Conservation (phyloP, 2,329 filamentous ascomycete genomes). For the Colletotrichum eremochloae region DNA sequence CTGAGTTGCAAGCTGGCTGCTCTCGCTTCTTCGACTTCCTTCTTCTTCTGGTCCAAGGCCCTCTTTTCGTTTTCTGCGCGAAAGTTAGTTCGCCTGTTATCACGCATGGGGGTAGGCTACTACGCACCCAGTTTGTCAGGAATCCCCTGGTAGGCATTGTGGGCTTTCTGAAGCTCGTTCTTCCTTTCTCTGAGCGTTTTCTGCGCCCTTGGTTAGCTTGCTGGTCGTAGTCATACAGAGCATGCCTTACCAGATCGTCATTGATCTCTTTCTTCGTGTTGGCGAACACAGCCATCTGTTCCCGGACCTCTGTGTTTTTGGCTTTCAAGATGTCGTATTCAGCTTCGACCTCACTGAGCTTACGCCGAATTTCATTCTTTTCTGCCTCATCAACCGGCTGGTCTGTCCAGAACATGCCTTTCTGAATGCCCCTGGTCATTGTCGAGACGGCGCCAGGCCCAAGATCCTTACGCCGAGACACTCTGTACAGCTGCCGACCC, state of each 20-base stretch:
- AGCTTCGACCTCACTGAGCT: conserved; percentile 59
- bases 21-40: conserved; percentile 54
- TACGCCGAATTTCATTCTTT: conserved; percentile 71
- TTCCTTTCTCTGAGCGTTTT: conserved; percentile 72
- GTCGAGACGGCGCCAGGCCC: conserved; percentile 80
- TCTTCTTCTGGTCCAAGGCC: conserved; percentile 56
- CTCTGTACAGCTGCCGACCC: conserved; percentile 72
- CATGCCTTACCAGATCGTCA: conserved; percentile 49
- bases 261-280: conserved; percentile 44
- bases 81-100: conserved; percentile 10
- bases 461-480: conserved; percentile 83
- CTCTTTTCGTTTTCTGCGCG: conserved; percentile 47
- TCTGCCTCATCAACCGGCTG: conserved; percentile 78
- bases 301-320: conserved; percentile 56
- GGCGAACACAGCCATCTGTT: conserved; percentile 53
- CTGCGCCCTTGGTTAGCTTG: conserved; percentile 53
- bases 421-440: conserved; percentile 69
- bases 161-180: conserved; percentile 73
- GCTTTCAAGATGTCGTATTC: conserved; percentile 59
- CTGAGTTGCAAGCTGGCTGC: conserved; percentile 64
- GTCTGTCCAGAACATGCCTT: conserved; percentile 80
- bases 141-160: conserved; percentile 74
- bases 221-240: too few species aligned
- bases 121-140: conserved; percentile 78
- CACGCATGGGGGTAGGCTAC: background rate